Evolutionary conservation across 2,329 filamentous ascomycete genomes (phyloP).

Genomic region (Fusarium domesticum): DNA sequence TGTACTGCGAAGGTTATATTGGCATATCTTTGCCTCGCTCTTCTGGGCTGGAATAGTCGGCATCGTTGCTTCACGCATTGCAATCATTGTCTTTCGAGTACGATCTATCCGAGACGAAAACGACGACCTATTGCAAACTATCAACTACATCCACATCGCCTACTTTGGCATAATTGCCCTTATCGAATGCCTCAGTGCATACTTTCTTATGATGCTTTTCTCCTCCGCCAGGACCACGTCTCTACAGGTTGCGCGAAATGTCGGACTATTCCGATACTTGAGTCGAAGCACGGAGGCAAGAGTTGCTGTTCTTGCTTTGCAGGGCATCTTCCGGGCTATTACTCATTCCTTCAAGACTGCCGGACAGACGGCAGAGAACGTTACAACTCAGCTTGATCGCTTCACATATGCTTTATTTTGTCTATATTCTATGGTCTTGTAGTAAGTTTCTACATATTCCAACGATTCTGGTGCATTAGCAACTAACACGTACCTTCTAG

Average conservation of each 20-base stretch:
- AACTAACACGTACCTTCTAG: slow-evolving; percentile 5
- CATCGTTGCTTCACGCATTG: slow-evolving; percentile 47
- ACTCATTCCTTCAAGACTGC: slow-evolving; percentile 39
- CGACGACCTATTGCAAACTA: slow-evolving; percentile 24
- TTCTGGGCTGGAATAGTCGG: slow-evolving; percentile 56
- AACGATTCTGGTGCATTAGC: too few species aligned
- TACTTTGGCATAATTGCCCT: slow-evolving; percentile 40
- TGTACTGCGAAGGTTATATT: slow-evolving; percentile 41
- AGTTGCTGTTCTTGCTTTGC: slow-evolving; percentile 35
- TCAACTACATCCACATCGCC: slow-evolving; percentile 39
- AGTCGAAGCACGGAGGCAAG: slow-evolving; percentile 38
- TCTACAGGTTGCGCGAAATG: slow-evolving; percentile 25
- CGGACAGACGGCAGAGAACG: slow-evolving; percentile 35
- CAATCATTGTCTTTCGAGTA: slow-evolving; percentile 34
- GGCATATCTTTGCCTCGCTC: slow-evolving; percentile 46
- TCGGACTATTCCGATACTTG: slow-evolving; percentile 37
- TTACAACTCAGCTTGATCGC: slow-evolving; percentile 38
- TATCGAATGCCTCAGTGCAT: slow-evolving; percentile 38
- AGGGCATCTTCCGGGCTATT: slow-evolving; percentile 37
- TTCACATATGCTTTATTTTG: slow-evolving; percentile 42
- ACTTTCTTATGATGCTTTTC: slow-evolving; percentile 38
- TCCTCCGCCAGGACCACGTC: slow-evolving; percentile 25
- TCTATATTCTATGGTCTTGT: slow-evolving; percentile 39
- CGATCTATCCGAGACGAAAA: slow-evolving; percentile 27
- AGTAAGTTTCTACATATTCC: slow-evolving; percentile 27